phyloP scores from a whole-genome alignment of 306 rosid genomes.

The Cucurbita moschata region DNA sequence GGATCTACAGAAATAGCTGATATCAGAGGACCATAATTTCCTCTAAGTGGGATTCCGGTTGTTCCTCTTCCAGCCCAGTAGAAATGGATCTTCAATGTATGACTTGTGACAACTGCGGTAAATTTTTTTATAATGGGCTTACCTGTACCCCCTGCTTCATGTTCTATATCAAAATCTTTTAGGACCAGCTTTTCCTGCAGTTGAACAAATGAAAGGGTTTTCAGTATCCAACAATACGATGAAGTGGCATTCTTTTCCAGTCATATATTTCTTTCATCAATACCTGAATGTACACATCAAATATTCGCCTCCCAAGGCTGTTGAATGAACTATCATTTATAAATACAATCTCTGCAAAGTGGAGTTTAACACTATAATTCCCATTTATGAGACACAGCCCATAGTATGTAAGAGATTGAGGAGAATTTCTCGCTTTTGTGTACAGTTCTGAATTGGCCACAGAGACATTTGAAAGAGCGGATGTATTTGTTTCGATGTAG shows the following conservation, averaged over 20 bases:
- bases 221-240: conserved; percentile 12
- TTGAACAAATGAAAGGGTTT: conserved; percentile 11
- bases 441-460: conserved; percentile 30
- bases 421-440: conserved; percentile 64
- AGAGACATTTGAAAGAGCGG: conserved; percentile 42
- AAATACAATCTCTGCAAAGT: conserved; percentile 84
- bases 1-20: conserved; percentile 83
- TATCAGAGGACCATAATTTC: conserved; percentile 79
- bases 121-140: conserved; percentile 42
- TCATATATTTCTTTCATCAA: not conserved
- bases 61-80: conserved; percentile 98
- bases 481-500: conserved; percentile 43
- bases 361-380: conserved; percentile 63
- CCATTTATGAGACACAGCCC: conserved; percentile 73
- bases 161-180: conserved; percentile 65
- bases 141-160: conserved; percentile 66
- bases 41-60: conserved; percentile 90
- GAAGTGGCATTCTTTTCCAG: not conserved
- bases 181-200: conserved; percentile 55
- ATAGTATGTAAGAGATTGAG: conserved; percentile 80
- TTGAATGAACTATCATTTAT: conserved; percentile 37
- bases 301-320: conserved; percentile 59
- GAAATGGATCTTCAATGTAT: conserved; percentile 68
- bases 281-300: conserved; percentile 86
- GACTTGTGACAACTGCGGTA: conserved; percentile 31